Conservation (phyloP, 805 yeast genomes). For the Wickerhamiella sorbophila region DNA sequence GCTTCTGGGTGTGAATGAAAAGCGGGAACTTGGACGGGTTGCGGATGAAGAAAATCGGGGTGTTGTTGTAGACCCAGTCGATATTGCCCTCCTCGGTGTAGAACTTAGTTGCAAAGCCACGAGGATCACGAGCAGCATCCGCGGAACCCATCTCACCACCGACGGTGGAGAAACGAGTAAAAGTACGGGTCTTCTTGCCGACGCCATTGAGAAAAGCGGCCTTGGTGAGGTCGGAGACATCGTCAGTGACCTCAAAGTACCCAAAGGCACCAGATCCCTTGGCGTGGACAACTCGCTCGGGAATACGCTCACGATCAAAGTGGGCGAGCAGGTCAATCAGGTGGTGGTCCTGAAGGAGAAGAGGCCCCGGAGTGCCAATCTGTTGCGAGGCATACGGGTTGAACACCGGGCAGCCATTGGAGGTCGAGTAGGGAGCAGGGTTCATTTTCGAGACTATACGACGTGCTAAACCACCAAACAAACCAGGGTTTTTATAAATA, state of each 20-base stretch:
- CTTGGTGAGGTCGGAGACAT: constrained; percentile 35
- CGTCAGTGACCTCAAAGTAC: constrained; percentile 44
- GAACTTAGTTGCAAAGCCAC: constrained; percentile 53
- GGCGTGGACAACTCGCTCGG: constrained; percentile 57
- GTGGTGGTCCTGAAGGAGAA: constrained; percentile 44
- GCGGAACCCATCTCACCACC: constrained; percentile 58
- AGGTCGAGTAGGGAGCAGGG: constrained; percentile 29
- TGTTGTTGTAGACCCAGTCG: constrained; percentile 64
- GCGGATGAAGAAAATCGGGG: constrained; percentile 52
- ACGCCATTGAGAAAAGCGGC: constrained; percentile 46
- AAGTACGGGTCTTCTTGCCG: constrained; percentile 66
- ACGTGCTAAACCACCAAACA: no score
- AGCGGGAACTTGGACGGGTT: constrained; percentile 52
- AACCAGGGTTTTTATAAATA: no score
- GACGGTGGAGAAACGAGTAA: constrained; percentile 48
- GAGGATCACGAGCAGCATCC: constrained; percentile 54
- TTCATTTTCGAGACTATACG: no score
- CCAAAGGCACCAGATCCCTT: constrained; percentile 54
- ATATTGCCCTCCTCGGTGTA: constrained; percentile 54
- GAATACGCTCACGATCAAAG: constrained; percentile 50
- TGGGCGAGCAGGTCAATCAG: constrained; percentile 42
- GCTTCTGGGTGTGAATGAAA: constrained; percentile 57
- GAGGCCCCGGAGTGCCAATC: constrained; percentile 43
- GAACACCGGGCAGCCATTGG: constrained; percentile 42
- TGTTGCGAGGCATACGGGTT: constrained; percentile 42